Evolutionary conservation across 352 stramenopile genomes (phyloP).

Genomic region (Globisporangium lucens): DNA sequence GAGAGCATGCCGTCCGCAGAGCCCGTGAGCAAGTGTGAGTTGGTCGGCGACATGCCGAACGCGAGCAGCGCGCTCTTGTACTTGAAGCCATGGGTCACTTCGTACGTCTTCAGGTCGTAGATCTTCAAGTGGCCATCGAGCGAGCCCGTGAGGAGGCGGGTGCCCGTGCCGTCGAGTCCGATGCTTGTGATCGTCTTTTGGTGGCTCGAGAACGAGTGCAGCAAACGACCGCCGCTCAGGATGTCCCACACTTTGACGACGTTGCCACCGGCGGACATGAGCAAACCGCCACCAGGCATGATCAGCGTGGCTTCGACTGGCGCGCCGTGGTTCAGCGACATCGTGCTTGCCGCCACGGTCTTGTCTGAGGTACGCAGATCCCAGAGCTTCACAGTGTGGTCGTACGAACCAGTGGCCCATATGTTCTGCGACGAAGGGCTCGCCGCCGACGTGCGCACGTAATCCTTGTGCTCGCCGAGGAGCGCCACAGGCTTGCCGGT

Average conservation of each 20-base stretch:
- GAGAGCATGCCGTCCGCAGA: conserved; percentile 79
- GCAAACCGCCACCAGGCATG: conserved; percentile 76
- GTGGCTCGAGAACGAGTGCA: conserved; percentile 90
- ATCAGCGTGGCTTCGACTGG: conserved; percentile 88
- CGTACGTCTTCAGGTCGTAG: conserved; percentile 90
- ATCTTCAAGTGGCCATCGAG: conserved; percentile 93
- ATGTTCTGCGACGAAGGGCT: conserved; percentile 76
- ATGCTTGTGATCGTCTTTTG: conserved; percentile 94
- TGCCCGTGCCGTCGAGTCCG: conserved; percentile 80
- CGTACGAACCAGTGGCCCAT: conserved; percentile 89
- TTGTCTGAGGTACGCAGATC: conserved; percentile 81
- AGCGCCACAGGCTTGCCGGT: conserved; percentile 75
- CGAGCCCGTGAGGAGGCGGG: conserved; percentile 86
- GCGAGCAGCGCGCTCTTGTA: conserved; percentile 78
- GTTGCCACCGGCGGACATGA: conserved; percentile 87
- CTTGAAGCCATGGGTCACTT: conserved; percentile 89
- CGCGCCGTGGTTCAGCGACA: conserved; percentile 79
- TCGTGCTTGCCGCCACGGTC: conserved; percentile 42
- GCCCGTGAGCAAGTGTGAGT: conserved; percentile 79
- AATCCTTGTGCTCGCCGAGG: conserved; percentile 85
- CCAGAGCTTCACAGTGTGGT: conserved; percentile 93
- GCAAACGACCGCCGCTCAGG: conserved; percentile 76
- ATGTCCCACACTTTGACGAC: conserved; percentile 93
- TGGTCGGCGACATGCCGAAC: conserved; percentile 82
- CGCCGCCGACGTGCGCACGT: conserved; percentile 75